Percentiles rank a stretch among this genome's conserved stretches.
Evolutionary conservation across 2,329 filamentous ascomycete genomes (phyloP).

Genomic region (Juglanconis sp.): DNA sequence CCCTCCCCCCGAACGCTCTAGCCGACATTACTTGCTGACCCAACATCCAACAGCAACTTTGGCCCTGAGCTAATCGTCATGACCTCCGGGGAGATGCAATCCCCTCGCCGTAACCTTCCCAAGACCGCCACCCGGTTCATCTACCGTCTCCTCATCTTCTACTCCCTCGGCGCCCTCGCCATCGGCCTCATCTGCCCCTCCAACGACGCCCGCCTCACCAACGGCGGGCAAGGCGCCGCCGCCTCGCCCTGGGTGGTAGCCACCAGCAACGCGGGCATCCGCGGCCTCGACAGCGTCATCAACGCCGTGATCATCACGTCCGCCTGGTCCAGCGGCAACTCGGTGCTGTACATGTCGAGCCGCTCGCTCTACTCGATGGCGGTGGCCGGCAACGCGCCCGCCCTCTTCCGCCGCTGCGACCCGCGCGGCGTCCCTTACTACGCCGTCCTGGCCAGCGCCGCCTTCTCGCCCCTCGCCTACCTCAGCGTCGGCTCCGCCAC

Average conservation of each 20-base stretch:
- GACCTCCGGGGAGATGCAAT: constrained; percentile 18
- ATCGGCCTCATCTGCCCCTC: constrained; percentile 32
- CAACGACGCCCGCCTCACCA: constrained; percentile 29
- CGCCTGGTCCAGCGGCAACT: constrained; percentile 32
- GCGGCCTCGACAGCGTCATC: constrained; percentile 60
- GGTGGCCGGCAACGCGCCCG: constrained; percentile 43
- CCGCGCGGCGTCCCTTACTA: constrained; percentile 40
- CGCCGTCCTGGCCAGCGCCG: constrained; percentile 42
- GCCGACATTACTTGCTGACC: no score
- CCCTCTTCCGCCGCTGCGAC: constrained; percentile 42
- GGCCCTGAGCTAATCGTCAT: constrained; percentile 19
- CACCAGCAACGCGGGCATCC: constrained; percentile 58
- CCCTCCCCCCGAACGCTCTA: no score
- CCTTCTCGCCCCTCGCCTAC: constrained; percentile 63
- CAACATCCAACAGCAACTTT: neutral
- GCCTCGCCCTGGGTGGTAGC: constrained; percentile 50
- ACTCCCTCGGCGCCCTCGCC: constrained; percentile 26
- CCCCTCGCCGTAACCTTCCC: constrained; percentile 19
- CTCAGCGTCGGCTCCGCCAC: constrained; percentile 54
- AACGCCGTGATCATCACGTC: constrained; percentile 61
- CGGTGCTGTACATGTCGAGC: constrained; percentile 31
- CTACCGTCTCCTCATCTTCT: constrained; percentile 30
- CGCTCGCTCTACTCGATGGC: constrained; percentile 44
- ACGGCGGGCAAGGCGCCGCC: constrained; percentile 29
- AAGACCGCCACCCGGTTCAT: constrained; percentile 24